Evolutionary conservation across 305 asterid genomes (phyloP), one percentile per base, ranked within the genome.

Genomic region (Lippia alba): DNA sequence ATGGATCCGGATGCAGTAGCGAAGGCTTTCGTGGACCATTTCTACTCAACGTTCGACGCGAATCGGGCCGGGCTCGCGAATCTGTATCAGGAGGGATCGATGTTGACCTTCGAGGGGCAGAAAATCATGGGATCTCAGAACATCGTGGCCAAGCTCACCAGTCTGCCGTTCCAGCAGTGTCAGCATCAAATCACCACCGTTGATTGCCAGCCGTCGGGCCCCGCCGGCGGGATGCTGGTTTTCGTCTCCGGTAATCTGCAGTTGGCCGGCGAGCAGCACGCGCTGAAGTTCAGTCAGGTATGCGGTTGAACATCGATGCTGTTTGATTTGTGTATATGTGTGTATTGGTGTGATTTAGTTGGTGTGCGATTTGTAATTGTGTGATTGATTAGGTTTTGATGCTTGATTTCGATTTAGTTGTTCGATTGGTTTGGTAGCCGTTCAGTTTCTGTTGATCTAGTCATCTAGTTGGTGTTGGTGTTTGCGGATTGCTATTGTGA

Each of bases 91-190:
- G 78, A 77, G 1, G 62, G 64, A 0, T 77, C 81, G 34, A 77
- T 77, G 81, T 60, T 77, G 67, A 77, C 73, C 11, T 77, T 77
- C 56, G 81, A 77, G 64, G 81, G 81, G 9, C 78, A 77, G 69
- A 78, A 78, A 34, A 67, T 59, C 60, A 45, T 45, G 69, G 81
- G 78, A 45, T 46, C 82, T 32, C 78, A 49, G n/a, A 78, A 67
- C 75, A 73, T 78, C 50, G 75, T 67, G 12, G 54, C 56, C 8
- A 81, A 81, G 70, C 73, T 81, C 49, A 70, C 81, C 16, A 39
- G 77, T 6, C 61, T 81, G 12, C 83, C 86, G 4, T 81, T 81
- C 18, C 83, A 78, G 83, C 83, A 81, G 81, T 81, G 86, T 54
- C 65, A 78, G 61, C 86, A 81, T 12, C 74, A 75, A 4, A 69